Conservation (phyloP, 2,329 filamentous ascomycete species). For the Colletotrichum coccodes region DNA sequence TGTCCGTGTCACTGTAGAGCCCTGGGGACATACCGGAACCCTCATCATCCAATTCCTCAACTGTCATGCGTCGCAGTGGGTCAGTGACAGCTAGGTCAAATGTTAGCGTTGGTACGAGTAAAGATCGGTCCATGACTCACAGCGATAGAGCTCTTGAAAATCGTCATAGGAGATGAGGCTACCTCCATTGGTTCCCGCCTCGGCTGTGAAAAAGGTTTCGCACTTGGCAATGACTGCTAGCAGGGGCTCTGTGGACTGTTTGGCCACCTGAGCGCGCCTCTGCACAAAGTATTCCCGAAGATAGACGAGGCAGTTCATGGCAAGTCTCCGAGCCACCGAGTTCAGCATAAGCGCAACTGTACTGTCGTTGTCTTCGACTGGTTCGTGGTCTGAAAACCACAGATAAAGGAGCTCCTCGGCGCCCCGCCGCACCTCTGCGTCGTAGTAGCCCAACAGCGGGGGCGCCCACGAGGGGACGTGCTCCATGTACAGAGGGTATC, state of each 20-base stretch:
- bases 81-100: conserved; percentile 51
- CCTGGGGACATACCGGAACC: conserved; percentile 62
- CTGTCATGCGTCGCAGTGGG: conserved; percentile 62
- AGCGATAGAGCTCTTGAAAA: conserved; percentile 46
- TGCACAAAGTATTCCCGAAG: conserved; percentile 58
- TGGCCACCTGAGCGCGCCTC: conserved; percentile 52
- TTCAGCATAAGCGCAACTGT: conserved; percentile 43
- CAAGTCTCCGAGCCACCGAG: conserved; percentile 51
- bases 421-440: conserved; percentile 51
- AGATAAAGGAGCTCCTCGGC: conserved; percentile 56
- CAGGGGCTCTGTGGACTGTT: conserved; percentile 53
- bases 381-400: conserved; percentile 42
- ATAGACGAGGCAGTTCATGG: conserved; percentile 55
- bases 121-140: conserved; percentile 44
- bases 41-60: conserved; percentile 68
- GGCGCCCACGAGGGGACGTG: conserved; percentile 60
- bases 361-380: conserved; percentile 42
- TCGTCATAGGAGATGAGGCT: conserved; percentile 28
- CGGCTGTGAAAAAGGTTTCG: conserved; percentile 47
- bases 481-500: conserved; percentile 41
- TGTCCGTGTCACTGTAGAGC: conserved; percentile 48
- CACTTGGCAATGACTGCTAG: conserved; percentile 55
- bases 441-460: conserved; percentile 57
- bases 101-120: background rate
- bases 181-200: background rate